Percentiles rank a stretch among this genome's conserved stretches.
Conservation (phyloP, 371 early-diverging fungal genomes). For the Phascolomyces articulosus region DNA sequence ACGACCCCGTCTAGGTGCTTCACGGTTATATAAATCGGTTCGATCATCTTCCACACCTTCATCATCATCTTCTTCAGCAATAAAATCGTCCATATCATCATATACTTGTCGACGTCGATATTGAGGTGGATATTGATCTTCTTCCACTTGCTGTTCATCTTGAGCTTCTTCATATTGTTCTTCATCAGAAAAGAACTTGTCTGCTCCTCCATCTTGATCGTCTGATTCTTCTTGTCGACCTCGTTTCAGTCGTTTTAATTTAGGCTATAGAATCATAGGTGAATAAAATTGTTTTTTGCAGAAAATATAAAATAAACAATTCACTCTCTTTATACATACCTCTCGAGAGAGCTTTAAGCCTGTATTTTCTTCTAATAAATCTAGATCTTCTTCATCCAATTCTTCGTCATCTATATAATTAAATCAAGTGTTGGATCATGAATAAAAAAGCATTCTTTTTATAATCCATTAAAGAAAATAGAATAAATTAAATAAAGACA, state of each 20-base stretch:
- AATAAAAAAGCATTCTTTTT: too few species aligned
- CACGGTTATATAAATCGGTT: slow-evolving; percentile 30
- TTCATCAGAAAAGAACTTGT: slow-evolving; percentile 64
- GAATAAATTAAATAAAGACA: not conserved
- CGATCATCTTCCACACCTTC: slow-evolving; percentile 42
- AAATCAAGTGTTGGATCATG: not conserved
- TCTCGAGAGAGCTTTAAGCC: slow-evolving; percentile 57
- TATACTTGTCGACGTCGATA: slow-evolving; percentile 49
- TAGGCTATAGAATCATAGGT: too few species aligned
- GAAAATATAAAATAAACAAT: too few species aligned
- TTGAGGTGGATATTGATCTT: slow-evolving; percentile 37
- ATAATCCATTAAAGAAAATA: too few species aligned
- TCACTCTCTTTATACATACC: slow-evolving; percentile 11
- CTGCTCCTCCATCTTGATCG: slow-evolving; percentile 37
- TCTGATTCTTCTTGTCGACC: slow-evolving; percentile 53
- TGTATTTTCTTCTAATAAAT: slow-evolving; percentile 83
- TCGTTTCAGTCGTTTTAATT: slow-evolving; percentile 74
- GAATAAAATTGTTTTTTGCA: too few species aligned
- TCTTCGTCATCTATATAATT: slow-evolving; percentile 57
- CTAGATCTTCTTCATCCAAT: slow-evolving; percentile 90
- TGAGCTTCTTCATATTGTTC: slow-evolving; percentile 54
- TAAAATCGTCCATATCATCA: slow-evolving; percentile 70
- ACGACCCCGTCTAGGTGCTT: slow-evolving; percentile 28
- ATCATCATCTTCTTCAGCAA: slow-evolving; percentile 75
- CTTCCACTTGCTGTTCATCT: slow-evolving; percentile 46